phyloP scores from a whole-genome alignment of 1,284 basidiomycete species.

The Golubevia sp. region DNA sequence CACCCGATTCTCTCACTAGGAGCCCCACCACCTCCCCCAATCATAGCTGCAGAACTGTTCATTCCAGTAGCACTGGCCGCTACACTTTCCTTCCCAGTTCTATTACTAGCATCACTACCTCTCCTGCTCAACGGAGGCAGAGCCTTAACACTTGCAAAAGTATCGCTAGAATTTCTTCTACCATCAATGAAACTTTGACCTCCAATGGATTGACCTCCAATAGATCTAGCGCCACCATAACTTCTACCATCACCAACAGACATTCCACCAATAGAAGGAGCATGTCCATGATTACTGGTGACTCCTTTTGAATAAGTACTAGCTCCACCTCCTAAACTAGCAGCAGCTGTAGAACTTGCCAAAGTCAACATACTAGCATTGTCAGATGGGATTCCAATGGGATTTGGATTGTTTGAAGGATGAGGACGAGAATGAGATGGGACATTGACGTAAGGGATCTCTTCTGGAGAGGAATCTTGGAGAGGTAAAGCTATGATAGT shows the following conservation, averaged over 20 bases:
- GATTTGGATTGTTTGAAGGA: conserved; percentile 90
- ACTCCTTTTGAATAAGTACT: background rate
- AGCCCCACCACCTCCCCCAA: conserved; percentile 11
- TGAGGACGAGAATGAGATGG: conserved; percentile 87
- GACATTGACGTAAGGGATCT: conserved; percentile 25
- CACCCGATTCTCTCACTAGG: conserved; percentile 14
- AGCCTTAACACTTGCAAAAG: conserved; percentile 45
- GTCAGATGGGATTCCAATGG: conserved; percentile 82
- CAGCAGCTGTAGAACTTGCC: conserved; percentile 75
- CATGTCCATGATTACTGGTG: conserved; percentile 15
- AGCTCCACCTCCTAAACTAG: conserved; percentile 28
- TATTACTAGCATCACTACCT: conserved; percentile 40
- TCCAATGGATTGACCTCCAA: conserved; percentile 20
- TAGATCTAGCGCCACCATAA: conserved; percentile 36
- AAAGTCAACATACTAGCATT: conserved; percentile 90
- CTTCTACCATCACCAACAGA: conserved; percentile 25
- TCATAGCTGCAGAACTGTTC: conserved; percentile 40
- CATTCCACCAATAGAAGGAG: conserved; percentile 8
- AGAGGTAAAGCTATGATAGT: background rate
- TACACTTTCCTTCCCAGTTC: conserved; percentile 24
- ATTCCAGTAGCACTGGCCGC: conserved; percentile 37
- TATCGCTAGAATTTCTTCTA: conserved; percentile 41
- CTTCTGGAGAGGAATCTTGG: background rate
- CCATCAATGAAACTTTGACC: conserved; percentile 36
- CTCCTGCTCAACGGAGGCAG: conserved; percentile 49